These are phyloP conservation scores for Albugo laibachii DNA, from an alignment of 352 stramenopile species.

Conservation along the genomic window DNA sequence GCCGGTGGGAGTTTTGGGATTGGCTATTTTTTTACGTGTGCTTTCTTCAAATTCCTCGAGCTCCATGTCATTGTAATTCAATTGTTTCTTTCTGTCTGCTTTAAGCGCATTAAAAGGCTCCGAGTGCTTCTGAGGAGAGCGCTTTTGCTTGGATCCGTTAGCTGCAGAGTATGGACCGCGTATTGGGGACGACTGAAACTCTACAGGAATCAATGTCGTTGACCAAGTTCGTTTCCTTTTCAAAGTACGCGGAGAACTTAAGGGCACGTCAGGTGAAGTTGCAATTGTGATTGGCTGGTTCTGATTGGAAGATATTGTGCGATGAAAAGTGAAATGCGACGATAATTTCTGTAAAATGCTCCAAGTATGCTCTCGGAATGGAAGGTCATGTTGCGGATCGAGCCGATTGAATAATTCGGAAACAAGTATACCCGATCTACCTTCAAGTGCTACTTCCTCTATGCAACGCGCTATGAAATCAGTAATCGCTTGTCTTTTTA, in stretches of 20 bases:
- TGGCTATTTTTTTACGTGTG: neutral
- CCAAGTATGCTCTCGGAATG: conserved; percentile 41
- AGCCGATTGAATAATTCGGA: conserved; percentile 33
- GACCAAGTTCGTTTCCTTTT: neutral
- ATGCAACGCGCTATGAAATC: conserved; percentile 54
- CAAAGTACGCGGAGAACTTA: neutral
- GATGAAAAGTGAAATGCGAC: conserved; percentile 34
- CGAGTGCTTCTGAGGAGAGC: conserved; percentile 7
- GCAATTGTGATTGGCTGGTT: neutral
- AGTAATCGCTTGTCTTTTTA: conserved; percentile 17
- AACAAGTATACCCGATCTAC: conserved; percentile 42
- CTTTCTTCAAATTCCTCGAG: neutral
- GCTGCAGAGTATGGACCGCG: neutral
- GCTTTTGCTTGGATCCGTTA: conserved; percentile 15
- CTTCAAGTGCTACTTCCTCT: conserved; percentile 63
- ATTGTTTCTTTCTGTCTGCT: conserved; percentile 18
- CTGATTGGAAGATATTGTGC: conserved; percentile 17
- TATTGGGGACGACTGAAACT: neutral
- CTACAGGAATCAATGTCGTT: neutral
- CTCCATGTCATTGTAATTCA: conserved; percentile 1
- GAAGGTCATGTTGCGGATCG: conserved; percentile 27
- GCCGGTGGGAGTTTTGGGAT: neutral
- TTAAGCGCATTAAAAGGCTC: neutral
- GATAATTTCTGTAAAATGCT: conserved; percentile 31
- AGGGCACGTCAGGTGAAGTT: neutral